These are phyloP conservation scores for Jacaranda copaia DNA, from an alignment of 257 asterid species.

Conservation along the genomic window DNA sequence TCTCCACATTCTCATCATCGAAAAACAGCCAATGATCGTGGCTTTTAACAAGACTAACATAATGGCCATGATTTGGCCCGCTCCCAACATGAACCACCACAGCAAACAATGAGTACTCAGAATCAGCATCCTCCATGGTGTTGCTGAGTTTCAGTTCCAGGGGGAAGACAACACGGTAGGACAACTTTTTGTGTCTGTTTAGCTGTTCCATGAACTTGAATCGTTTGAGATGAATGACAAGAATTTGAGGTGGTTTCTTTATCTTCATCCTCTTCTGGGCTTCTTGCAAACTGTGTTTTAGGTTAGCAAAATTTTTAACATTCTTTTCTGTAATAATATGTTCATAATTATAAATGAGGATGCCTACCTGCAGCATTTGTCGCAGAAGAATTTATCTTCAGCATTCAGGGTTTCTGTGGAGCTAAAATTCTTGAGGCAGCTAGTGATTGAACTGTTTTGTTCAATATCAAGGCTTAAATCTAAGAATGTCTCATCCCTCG, in stretches of 20 bases:
- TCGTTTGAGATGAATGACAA: conserved; percentile 84
- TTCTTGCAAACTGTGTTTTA: conserved; percentile 72
- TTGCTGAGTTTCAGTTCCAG: conserved; percentile 75
- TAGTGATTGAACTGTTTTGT: conserved; percentile 93
- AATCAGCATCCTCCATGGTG: conserved; percentile 62
- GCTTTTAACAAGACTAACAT: conserved; percentile 83
- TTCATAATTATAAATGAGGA: background rate
- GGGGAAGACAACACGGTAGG: conserved; percentile 81
- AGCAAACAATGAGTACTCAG: conserved; percentile 74
- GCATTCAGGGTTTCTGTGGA: conserved; percentile 83
- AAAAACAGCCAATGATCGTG: conserved; percentile 84
- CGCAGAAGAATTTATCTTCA: conserved; percentile 59
- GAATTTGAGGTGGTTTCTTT: conserved; percentile 73
- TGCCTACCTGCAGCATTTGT: conserved; percentile 59
- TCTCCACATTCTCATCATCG: conserved; percentile 87
- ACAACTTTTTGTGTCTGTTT: conserved; percentile 71
- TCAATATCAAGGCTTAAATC: conserved; percentile 95
- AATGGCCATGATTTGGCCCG: conserved; percentile 86
- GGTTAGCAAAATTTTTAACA: conserved; percentile 15
- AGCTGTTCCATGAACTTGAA: conserved; percentile 85
- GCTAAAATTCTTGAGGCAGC: conserved; percentile 95
- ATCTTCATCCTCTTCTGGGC: conserved; percentile 90
- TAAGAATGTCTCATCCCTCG: conserved; percentile 89
- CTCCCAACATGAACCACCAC: conserved; percentile 86
- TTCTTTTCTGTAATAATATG: background rate